These are phyloP conservation scores for Lasiodiplodia gonubiensis DNA, from an alignment of 2,329 filamentous ascomycete species.

Conservation along the genomic window DNA sequence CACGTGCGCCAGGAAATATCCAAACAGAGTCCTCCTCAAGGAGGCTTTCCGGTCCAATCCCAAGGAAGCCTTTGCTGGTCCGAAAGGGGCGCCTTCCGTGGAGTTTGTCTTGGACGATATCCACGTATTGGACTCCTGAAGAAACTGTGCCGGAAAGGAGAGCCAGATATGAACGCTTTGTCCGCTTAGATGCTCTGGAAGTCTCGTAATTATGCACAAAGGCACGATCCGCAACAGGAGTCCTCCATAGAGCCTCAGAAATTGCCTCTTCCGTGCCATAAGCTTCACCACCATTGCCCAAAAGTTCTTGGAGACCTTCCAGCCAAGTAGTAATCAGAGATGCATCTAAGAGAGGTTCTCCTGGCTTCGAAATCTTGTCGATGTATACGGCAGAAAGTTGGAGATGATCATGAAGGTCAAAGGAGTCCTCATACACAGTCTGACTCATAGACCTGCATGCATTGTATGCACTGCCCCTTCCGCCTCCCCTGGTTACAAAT, in stretches of 20 bases:
- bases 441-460: neutral
- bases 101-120: neutral
- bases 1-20: neutral
- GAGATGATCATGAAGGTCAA: neutral
- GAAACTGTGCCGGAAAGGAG: neutral
- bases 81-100: neutral
- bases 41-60: neutral
- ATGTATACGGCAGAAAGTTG: neutral
- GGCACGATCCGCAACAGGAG: neutral
- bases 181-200: neutral
- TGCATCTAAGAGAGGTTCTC: neutral
- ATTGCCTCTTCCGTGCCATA: neutral
- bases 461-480: neutral
- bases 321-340: neutral
- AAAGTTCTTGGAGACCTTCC: neutral
- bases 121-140: neutral
- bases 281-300: neutral
- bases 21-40: neutral
- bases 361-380: neutral
- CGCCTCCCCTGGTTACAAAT: neutral
- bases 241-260: neutral
- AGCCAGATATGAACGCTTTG: neutral
- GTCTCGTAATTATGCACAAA: constrained; percentile 4
- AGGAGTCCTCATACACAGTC: neutral
- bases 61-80: neutral